A percentile compares a stretch with the other conserved stretches of the same genome.
Conservation (phyloP, 192 early-diverging fungal species). For the Phycomyces blakesleeanus region DNA sequence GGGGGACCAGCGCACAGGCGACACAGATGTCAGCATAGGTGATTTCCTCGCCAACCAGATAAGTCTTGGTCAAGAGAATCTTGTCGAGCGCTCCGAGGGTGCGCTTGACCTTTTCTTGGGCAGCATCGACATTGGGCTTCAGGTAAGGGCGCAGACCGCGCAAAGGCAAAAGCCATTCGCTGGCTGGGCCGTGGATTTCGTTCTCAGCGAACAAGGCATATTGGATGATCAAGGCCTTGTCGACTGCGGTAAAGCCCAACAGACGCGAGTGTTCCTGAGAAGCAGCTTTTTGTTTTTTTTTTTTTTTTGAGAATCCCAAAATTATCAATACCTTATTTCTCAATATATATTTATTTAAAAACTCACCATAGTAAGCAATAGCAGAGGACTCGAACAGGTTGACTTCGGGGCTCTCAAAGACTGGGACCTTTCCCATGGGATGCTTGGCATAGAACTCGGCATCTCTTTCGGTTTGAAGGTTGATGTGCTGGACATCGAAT, state of each 20-base stretch:
- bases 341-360: background rate
- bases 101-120: constrained; percentile 62
- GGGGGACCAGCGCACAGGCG: constrained; percentile 46
- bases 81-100: constrained; percentile 71
- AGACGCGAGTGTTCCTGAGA: constrained; percentile 49
- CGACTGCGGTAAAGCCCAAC: constrained; percentile 54
- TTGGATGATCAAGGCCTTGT: constrained; percentile 63
- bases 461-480: background rate
- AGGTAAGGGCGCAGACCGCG: constrained; percentile 33
- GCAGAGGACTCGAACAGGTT: constrained; percentile 77
- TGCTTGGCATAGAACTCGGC: constrained; percentile 62
- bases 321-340: no score
- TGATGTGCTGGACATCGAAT: background rate
- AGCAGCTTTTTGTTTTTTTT: no score
- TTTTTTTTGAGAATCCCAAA: no score
- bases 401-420: constrained; percentile 78
- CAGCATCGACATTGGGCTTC: constrained; percentile 63
- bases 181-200: constrained; percentile 46
- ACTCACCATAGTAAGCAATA: constrained; percentile 88
- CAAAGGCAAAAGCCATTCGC: constrained; percentile 44
- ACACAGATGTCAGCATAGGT: constrained; percentile 88
- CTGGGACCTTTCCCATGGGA: constrained; percentile 88
- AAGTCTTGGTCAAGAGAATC: constrained; percentile 82
- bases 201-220: constrained; percentile 60
- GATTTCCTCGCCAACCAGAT: constrained; percentile 89